phyloP scores from a whole-genome alignment of 176 grass and related monocot species.

The Zea luxurians region DNA sequence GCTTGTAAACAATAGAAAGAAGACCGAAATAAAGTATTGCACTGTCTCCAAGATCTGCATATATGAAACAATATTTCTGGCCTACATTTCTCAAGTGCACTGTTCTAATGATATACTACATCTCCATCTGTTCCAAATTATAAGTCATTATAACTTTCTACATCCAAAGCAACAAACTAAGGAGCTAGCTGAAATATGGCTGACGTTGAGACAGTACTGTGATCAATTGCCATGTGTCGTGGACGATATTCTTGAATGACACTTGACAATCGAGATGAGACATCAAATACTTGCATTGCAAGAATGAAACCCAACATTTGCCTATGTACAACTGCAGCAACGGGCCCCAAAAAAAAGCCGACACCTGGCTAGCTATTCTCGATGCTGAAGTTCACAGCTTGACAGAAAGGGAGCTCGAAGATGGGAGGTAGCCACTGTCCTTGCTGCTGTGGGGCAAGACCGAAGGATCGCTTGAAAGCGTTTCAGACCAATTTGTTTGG shows the following conservation, averaged over 20 bases:
- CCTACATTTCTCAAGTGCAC: too few species aligned
- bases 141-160: too few species aligned
- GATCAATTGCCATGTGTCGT: background rate
- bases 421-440: conserved; percentile 46
- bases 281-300: background rate
- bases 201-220: background rate
- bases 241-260: background rate
- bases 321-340: conserved; percentile 30
- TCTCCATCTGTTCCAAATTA: too few species aligned
- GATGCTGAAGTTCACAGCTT: conserved; percentile 14
- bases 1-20: too few species aligned
- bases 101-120: too few species aligned
- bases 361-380: conserved; percentile 32
- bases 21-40: too few species aligned
- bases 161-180: background rate
- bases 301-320: background rate
- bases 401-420: conserved; percentile 47
- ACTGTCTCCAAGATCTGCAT: too few species aligned
- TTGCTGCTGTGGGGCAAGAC: conserved; percentile 37
- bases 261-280: background rate
- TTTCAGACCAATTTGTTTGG: conserved; percentile 33
- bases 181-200: background rate
- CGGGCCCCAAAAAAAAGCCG: background rate
- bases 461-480: conserved; percentile 44
- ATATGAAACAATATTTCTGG: too few species aligned